Conservation (phyloP, 257 asterid genomes). For the Oldenlandia corymbosa region DNA sequence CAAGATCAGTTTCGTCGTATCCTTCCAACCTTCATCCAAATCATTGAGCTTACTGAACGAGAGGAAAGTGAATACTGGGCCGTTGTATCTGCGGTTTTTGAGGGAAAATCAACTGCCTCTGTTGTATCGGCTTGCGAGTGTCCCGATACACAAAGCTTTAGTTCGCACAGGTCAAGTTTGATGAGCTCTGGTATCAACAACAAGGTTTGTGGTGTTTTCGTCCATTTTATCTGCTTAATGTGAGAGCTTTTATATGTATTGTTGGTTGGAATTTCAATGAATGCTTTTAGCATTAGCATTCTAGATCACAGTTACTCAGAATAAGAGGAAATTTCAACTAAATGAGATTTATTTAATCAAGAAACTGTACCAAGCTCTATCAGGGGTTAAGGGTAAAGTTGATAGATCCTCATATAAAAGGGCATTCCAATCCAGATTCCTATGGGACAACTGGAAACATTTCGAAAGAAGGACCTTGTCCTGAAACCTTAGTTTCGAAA, state of each 20-base stretch:
- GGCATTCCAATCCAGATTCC: too few species aligned
- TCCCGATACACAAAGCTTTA: slow-evolving; percentile 28
- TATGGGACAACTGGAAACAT: too few species aligned
- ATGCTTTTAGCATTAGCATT: too few species aligned
- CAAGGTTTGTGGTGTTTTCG: slow-evolving; percentile 46
- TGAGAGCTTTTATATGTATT: not conserved
- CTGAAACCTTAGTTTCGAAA: too few species aligned
- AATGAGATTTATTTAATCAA: too few species aligned
- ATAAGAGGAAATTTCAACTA: too few species aligned
- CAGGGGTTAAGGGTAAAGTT: too few species aligned
- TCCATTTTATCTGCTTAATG: not conserved
- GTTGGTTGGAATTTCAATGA: not conserved
- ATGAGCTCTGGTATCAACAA: slow-evolving; percentile 64
- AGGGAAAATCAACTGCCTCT: slow-evolving; percentile 54
- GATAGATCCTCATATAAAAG: too few species aligned
- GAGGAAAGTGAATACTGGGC: slow-evolving; percentile 78
- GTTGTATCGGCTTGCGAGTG: slow-evolving; percentile 24
- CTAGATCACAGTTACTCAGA: too few species aligned
- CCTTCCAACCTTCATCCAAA: slow-evolving; percentile 87
- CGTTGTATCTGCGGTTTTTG: slow-evolving; percentile 66
- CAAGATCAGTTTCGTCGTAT: slow-evolving; percentile 87
- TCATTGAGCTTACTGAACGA: slow-evolving; percentile 69
- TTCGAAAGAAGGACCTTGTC: too few species aligned
- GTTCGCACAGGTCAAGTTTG: slow-evolving; percentile 35
- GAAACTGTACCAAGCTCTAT: too few species aligned